Base-by-base conservation (phyloP, 768 basidiomycete species). In the Tricholoma matsutake region DNA sequence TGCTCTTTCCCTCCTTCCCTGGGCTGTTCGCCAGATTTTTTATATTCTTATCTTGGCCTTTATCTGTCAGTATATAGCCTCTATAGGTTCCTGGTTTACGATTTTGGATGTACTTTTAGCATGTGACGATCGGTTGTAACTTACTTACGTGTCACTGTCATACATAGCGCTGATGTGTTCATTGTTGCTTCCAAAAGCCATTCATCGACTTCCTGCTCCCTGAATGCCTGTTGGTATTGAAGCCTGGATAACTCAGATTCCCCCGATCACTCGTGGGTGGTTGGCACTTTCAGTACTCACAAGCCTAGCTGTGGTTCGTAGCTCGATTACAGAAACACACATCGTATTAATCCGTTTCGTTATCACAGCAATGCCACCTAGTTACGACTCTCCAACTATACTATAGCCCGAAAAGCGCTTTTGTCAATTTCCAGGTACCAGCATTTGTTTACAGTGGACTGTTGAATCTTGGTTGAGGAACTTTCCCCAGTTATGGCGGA, bases 351-450 rank as follows among this genome's bases (percentile, higher is more conserved):
- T 41, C 2, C 5, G 9, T 54, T 41, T 20, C 28, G 29, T 47
- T 18, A 54, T 59, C 59, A 29, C 29, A 97, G 95, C 95, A 98
- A 94, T 93, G 89, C 67, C 90, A 96, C 68, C 77, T 94, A 28
- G 85, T 98, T 3, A 93, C 94, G 0, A 93, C 94, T 2, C 76
- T 96, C 25, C 95, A 97, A 71, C 82, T 97, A 43, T 98, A 96
- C 74, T 96, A 93, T 75, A 96, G 92, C 67, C 91, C 87, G 71
- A 92, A 90, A 73, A 86, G 89, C 37, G 87, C 90, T 6, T 91
- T 96, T 63, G 80, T 83, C 14, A 93, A 96, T 65, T 81, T 78
- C 31, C 94, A 96, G 83, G 93, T 88, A 56, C 58, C 81, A 72
- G 14, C 2, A 2, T 4, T 25, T 18, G 5, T 20, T 1, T 34